These are phyloP conservation scores for Coprinellus micaceus DNA, from an alignment of 768 basidiomycete genomes.

Conservation along the genomic window DNA sequence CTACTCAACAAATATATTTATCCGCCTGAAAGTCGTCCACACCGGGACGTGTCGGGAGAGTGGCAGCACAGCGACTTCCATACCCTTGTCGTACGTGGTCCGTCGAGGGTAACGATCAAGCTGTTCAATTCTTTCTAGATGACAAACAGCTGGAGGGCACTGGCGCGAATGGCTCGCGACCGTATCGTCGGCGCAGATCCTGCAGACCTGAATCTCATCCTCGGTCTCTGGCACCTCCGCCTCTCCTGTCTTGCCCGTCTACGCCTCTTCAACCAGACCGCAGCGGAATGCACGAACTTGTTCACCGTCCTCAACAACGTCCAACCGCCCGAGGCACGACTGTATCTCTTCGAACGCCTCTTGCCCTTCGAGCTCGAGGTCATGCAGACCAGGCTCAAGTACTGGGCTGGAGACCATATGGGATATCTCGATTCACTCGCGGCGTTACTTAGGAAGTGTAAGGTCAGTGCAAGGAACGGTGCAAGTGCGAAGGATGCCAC, in stretches of 20 bases:
- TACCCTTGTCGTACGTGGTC: constrained; percentile 68
- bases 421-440: constrained; percentile 74
- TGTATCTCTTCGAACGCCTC: constrained; percentile 57
- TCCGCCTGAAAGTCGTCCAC: constrained; percentile 70
- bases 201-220: constrained; percentile 58
- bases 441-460: constrained; percentile 61
- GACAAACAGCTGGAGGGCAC: constrained; percentile 83
- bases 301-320: constrained; percentile 65
- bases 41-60: constrained; percentile 69
- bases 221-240: constrained; percentile 84
- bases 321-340: constrained; percentile 47
- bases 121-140: constrained; percentile 43
- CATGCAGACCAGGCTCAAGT: constrained; percentile 69
- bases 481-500: constrained; percentile 16
- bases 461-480: constrained; percentile 42
- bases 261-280: constrained; percentile 82
- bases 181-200: constrained; percentile 68
- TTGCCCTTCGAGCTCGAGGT: constrained; percentile 64
- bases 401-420: constrained; percentile 80
- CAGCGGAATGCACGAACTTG: constrained; percentile 78
- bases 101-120: constrained; percentile 10
- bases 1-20: constrained; percentile 81
- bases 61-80: constrained; percentile 72
- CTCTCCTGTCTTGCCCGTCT: constrained; percentile 75
- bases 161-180: constrained; percentile 83